Conservation (phyloP, 345 rosid species). For the Eucalyptus polybractea region DNA sequence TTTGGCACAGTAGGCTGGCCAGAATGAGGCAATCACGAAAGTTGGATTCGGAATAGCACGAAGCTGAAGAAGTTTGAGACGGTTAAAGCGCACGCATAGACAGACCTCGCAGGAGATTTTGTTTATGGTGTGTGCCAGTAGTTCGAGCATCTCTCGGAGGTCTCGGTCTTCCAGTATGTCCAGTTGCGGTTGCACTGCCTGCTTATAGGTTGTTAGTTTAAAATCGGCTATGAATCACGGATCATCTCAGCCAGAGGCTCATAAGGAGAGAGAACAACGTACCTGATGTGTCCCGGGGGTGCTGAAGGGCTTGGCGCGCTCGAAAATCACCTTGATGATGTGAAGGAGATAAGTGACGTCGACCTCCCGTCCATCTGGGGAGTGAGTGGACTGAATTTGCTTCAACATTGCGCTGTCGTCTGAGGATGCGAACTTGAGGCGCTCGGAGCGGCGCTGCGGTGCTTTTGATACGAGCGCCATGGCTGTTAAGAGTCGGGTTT, state of each 20-base stretch:
- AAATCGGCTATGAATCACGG: background rate
- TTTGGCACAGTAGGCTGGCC: background rate
- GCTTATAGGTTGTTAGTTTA: background rate
- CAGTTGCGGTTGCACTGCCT: slow-evolving; percentile 8
- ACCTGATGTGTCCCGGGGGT: background rate
- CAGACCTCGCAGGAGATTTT: slow-evolving; percentile 53
- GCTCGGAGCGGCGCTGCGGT: background rate
- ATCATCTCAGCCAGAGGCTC: background rate
- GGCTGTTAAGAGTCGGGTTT: background rate
- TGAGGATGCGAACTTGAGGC: slow-evolving; percentile 20
- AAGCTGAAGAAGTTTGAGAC: background rate
- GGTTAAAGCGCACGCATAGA: background rate
- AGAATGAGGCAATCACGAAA: background rate
- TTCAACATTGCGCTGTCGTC: slow-evolving; percentile 46
- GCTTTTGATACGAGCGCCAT: background rate
- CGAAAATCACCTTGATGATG: slow-evolving; percentile 36
- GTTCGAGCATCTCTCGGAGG: slow-evolving; percentile 19
- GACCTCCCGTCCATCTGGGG: slow-evolving; percentile 39
- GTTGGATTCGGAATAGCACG: background rate
- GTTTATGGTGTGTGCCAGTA: slow-evolving; percentile 22
- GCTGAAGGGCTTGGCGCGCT: slow-evolving; percentile 3
- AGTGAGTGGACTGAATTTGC: slow-evolving; percentile 47
- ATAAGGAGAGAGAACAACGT: background rate
- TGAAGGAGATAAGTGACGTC: slow-evolving; percentile 24
- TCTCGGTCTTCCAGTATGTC: slow-evolving; percentile 20